Conservation (phyloP, 805 yeast genomes). For the Candida ulmi region DNA sequence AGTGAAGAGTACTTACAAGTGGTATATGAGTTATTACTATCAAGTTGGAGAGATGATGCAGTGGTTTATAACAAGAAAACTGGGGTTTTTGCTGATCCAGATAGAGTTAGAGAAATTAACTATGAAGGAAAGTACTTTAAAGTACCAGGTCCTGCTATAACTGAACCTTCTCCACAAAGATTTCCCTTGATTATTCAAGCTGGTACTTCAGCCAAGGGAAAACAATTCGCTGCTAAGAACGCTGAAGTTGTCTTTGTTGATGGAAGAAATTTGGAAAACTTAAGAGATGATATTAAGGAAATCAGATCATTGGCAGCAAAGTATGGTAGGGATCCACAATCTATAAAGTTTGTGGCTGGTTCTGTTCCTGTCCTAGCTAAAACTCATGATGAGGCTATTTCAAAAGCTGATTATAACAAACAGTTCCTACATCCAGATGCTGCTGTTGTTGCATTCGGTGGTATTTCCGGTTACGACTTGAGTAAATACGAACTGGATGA, state of each 20-base stretch:
- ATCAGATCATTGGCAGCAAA: slow-evolving; percentile 28
- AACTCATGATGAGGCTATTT: slow-evolving; percentile 35
- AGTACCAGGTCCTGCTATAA: slow-evolving; percentile 15
- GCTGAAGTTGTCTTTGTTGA: slow-evolving; percentile 33
- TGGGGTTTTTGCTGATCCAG: not conserved
- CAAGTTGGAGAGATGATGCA: slow-evolving; percentile 1
- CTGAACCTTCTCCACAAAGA: slow-evolving; percentile 34
- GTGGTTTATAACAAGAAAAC: not conserved
- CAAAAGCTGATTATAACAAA: slow-evolving; percentile 24
- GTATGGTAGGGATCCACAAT: slow-evolving; percentile 28
- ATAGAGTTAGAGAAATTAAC: not conserved
- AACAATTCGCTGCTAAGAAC: slow-evolving; percentile 32
- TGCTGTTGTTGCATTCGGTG: slow-evolving; percentile 34
- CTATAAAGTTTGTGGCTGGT: slow-evolving; percentile 30
- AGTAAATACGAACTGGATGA: no score
- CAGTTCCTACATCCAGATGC: no score
- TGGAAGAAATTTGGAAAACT: slow-evolving; percentile 25
- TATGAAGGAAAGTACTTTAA: not conserved
- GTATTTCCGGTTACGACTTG: slow-evolving; percentile 37
- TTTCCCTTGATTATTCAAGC: slow-evolving; percentile 37
- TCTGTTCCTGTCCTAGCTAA: slow-evolving; percentile 29
- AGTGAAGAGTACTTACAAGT: not conserved
- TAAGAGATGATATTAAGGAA: slow-evolving; percentile 24
- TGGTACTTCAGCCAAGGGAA: slow-evolving; percentile 32
- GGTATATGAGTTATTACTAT: not conserved